phyloP scores from a whole-genome alignment of 345 rosid species.

The Nephelium lappaceum region DNA sequence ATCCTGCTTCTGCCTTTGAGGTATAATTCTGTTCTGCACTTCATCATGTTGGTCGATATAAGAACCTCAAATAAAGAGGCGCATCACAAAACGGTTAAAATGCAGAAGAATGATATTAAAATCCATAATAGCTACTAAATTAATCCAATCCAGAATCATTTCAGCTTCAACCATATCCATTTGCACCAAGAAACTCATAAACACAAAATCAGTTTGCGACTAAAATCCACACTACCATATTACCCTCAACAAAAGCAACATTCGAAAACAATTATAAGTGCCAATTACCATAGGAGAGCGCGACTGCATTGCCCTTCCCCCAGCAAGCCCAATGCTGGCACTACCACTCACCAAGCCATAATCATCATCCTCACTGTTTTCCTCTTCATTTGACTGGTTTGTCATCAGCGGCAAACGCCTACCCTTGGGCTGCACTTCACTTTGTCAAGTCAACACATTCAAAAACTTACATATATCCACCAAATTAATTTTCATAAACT shows the following conservation, averaged over 20 bases:
- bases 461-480: not conserved
- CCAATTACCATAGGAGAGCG: conserved; percentile 52
- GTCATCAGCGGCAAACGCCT: conserved; percentile 34
- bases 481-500: not conserved
- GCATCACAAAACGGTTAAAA: not conserved
- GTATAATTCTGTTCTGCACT: conserved; percentile 3
- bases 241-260: not conserved
- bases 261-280: conserved; percentile 4
- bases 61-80: not conserved
- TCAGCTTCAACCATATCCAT: not conserved
- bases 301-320: conserved; percentile 49
- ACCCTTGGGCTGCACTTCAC: conserved; percentile 41
- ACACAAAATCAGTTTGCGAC: not conserved
- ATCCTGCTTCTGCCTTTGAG: conserved; percentile 34
- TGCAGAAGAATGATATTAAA: not conserved
- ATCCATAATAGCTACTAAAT: not conserved
- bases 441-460: not conserved
- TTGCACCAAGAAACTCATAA: not conserved
- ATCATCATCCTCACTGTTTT: conserved; percentile 37
- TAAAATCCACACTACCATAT: not conserved
- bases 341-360: conserved; percentile 30
- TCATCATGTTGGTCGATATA: not conserved
- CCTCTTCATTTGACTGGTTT: conserved; percentile 39
- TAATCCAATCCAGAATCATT: not conserved
- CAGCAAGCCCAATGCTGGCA: conserved; percentile 52